Base-by-base conservation (phyloP, 352 stramenopile species). In the Pythium aristosporum region DNA sequence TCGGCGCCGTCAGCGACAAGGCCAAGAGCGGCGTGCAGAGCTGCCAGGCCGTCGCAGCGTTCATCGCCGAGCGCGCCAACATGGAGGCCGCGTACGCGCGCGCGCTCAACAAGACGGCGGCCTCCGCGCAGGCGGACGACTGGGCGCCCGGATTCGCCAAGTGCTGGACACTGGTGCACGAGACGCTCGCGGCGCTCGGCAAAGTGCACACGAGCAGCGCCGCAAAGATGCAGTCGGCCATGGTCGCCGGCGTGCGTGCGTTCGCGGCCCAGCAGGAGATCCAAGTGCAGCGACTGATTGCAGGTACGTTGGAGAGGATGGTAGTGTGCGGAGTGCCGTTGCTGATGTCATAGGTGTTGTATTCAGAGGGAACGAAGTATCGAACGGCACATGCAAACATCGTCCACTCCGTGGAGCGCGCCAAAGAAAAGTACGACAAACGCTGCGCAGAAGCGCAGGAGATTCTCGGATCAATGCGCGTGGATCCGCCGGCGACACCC, bases 341-440 rank as follows among this genome's bases (percentile, higher is more conserved):
- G 21, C 50, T 57, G 3, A 58, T 32, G 34, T 56, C 1, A 37
- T 25, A 8, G 18, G 10, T 67, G 0, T 61, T 56, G 12, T 32
- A 4, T 25, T 21, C 23, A 91, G 85, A 94, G 76, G 85, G 85
- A 4, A 86, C 72, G 0, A 92, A 92, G 51, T 72, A 91, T 54
- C 80, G 82, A 12, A 82, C 66, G 28, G 80, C 79, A 2, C 75
- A 90, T 48, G 66, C 87, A 25, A 82, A 91, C 51, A 87, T 87
- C 69, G 50, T 65, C 16, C 60, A 72, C n/a, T 76, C 80, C 12
- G 69, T 88, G 71, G 73, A 88, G 2, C 89, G 87, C 52, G 79
- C 82, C 21, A 87, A 84, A 67, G 83, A 91, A 36, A 89, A 89
- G 51, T 94, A 94, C 72, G 80, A 92, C 42, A 76, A 75, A 18